Evolutionary conservation across 768 basidiomycete species (phyloP).

Genomic region (Serendipita vermifera): DNA sequence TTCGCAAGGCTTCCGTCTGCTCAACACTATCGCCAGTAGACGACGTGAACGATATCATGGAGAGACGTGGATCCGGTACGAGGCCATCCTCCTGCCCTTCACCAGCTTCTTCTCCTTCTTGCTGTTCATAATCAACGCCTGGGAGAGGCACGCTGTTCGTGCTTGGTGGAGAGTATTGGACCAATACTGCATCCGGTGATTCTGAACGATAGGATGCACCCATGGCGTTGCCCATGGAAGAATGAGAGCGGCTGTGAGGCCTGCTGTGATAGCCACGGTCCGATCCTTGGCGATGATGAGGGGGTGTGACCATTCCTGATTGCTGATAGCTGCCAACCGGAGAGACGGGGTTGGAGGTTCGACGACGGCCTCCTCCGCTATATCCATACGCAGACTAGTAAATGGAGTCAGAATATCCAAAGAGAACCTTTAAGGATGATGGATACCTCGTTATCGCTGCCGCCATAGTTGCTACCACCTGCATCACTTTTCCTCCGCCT

Average conservation of each 20-base stretch:
- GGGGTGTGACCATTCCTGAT: slow-evolving; percentile 50
- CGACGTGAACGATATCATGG: slow-evolving; percentile 43
- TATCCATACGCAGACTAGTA: slow-evolving; percentile 13
- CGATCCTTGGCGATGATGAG: slow-evolving; percentile 53
- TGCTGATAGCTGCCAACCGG: slow-evolving; percentile 33
- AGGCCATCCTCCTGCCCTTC: slow-evolving; percentile 40
- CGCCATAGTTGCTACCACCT: slow-evolving; percentile 36
- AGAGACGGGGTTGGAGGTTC: slow-evolving; percentile 34
- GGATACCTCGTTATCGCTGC: slow-evolving; percentile 62
- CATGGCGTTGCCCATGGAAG: slow-evolving; percentile 31
- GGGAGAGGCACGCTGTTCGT: slow-evolving; percentile 51
- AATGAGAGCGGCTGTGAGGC: slow-evolving; percentile 32
- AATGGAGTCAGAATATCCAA: neutral
- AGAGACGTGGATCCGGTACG: slow-evolving; percentile 40
- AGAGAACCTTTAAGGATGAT: neutral
- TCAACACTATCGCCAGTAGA: slow-evolving; percentile 59
- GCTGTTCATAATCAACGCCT: slow-evolving; percentile 32
- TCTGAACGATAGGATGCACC: slow-evolving; percentile 27
- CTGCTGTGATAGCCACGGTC: slow-evolving; percentile 25
- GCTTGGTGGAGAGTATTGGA: slow-evolving; percentile 23
- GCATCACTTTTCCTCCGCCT: slow-evolving; percentile 58
- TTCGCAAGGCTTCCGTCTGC: slow-evolving; percentile 56
- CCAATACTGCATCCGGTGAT: slow-evolving; percentile 24
- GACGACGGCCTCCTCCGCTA: slow-evolving; percentile 25
- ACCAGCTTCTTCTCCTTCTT: slow-evolving; percentile 25